These are phyloP conservation scores for Eudorina sp. DNA, from an alignment of 139 green algal species.

Conservation along the genomic window DNA sequence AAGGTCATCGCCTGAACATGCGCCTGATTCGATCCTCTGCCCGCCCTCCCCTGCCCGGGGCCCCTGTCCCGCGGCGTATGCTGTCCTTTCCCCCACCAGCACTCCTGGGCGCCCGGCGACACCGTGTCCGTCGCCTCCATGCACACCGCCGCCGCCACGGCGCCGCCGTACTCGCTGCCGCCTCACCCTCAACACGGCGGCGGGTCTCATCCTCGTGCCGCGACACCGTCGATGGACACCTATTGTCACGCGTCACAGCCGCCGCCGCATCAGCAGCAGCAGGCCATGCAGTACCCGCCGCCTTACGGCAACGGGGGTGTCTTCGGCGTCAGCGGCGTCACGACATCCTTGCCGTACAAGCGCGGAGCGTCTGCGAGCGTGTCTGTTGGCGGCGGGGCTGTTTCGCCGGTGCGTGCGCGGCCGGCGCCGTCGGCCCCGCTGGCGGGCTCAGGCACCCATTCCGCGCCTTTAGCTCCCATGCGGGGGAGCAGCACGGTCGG, in stretches of 20 bases:
- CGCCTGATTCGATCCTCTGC: too few relatives aligned
- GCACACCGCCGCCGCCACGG: background rate
- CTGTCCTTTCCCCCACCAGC: background rate
- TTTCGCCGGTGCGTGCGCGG: background rate
- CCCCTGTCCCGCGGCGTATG: too few relatives aligned
- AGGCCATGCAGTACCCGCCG: too few relatives aligned
- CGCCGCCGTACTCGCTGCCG: background rate
- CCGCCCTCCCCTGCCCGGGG: too few relatives aligned
- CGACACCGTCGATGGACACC: background rate
- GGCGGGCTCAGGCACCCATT: background rate
- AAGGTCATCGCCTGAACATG: too few relatives aligned
- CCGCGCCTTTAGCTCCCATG: background rate
- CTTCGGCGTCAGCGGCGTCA: background rate
- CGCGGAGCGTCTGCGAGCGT: background rate
- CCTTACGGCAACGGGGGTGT: background rate
- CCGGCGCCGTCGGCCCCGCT: conserved; percentile 5
- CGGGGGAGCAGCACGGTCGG: background rate
- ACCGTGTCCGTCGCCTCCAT: background rate
- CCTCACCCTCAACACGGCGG: background rate
- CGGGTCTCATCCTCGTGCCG: background rate
- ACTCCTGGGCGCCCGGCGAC: background rate
- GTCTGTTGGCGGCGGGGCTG: background rate
- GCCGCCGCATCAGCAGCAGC: background rate
- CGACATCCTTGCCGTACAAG: conserved; percentile 1
- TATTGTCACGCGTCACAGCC: background rate